Evolutionary conservation across 1,284 basidiomycete species (phyloP).

Genomic region (Ceratobasidium sp.): DNA sequence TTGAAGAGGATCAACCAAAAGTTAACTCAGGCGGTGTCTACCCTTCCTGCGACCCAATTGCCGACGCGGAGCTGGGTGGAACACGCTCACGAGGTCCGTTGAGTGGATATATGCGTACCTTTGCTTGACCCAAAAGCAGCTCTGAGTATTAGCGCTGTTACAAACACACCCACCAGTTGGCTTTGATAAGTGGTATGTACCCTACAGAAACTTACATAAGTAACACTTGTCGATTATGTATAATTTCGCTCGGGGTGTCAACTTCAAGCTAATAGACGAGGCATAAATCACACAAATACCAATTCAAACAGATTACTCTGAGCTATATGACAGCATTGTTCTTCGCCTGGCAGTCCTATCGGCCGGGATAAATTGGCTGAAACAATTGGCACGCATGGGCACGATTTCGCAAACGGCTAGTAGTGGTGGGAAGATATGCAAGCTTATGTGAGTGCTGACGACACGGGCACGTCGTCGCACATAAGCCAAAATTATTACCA

Average conservation of each 20-base stretch:
- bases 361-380: constrained; percentile 58
- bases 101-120: neutral
- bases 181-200: neutral
- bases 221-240: constrained; percentile 49
- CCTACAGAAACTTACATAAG: neutral
- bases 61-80: constrained; percentile 28
- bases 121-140: constrained; percentile 57
- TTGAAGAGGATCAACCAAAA: neutral
- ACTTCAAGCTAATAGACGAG: constrained; percentile 53
- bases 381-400: constrained; percentile 57
- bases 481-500: neutral
- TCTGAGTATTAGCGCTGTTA: constrained; percentile 55
- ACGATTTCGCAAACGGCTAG: constrained; percentile 57
- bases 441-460: constrained; percentile 55
- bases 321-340: constrained; percentile 61
- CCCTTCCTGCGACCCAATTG: constrained; percentile 30
- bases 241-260: constrained; percentile 50
- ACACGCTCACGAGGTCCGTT: constrained; percentile 21
- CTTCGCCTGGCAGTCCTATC: constrained; percentile 56
- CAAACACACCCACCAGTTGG: constrained; percentile 49
- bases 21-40: neutral
- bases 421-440: constrained; percentile 63
- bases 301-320: constrained; percentile 59
- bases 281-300: too few species aligned
- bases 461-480: neutral